Percentiles rank a stretch among this genome's conserved stretches.
Evolutionary conservation across 2,329 filamentous ascomycete genomes (phyloP).

Genomic region (Neopestalotiopsis sp.): DNA sequence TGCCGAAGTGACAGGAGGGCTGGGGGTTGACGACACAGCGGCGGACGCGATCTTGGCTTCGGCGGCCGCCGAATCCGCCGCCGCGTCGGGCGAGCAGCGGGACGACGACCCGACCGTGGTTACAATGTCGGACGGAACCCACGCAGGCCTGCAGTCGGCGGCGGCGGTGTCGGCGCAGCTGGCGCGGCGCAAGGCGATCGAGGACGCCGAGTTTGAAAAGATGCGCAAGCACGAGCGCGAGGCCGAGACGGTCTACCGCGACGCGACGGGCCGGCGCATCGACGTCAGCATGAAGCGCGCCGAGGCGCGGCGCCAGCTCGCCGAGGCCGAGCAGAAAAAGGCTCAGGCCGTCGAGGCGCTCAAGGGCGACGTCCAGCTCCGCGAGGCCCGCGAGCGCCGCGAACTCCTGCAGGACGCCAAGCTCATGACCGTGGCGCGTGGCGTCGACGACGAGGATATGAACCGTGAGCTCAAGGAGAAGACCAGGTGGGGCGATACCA

Average conservation of each 20-base stretch:
- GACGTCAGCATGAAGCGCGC: slow-evolving; percentile 91
- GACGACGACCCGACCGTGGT: slow-evolving; percentile 51
- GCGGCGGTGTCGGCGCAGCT: slow-evolving; percentile 76
- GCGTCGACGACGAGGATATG: slow-evolving; percentile 83
- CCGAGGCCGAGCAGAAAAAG: slow-evolving; percentile 75
- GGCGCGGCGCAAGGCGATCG: slow-evolving; percentile 67
- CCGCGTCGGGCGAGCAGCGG: slow-evolving; percentile 53
- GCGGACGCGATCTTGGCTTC: slow-evolving; percentile 81
- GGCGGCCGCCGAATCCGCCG: slow-evolving; percentile 70
- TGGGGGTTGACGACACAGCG: slow-evolving; percentile 60
- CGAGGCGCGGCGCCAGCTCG: slow-evolving; percentile 71
- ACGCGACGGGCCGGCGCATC: slow-evolving; percentile 92
- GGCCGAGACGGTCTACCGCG: slow-evolving; percentile 90
- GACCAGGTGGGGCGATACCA: slow-evolving; percentile 93
- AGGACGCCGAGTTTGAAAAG: slow-evolving; percentile 50
- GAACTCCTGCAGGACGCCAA: slow-evolving; percentile 80
- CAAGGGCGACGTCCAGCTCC: slow-evolving; percentile 84
- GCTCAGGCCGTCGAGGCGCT: slow-evolving; percentile 74
- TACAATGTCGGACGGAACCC: slow-evolving; percentile 88
- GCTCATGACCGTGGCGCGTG: slow-evolving; percentile 79
- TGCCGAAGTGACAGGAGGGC: slow-evolving; percentile 26
- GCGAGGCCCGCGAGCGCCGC: slow-evolving; percentile 67
- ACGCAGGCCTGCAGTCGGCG: slow-evolving; percentile 86
- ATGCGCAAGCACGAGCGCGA: slow-evolving; percentile 45
- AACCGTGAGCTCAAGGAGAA: slow-evolving; percentile 81